These are phyloP conservation scores for Orobanche coerulescens DNA, from an alignment of 257 asterid genomes.

Conservation along the genomic window DNA sequence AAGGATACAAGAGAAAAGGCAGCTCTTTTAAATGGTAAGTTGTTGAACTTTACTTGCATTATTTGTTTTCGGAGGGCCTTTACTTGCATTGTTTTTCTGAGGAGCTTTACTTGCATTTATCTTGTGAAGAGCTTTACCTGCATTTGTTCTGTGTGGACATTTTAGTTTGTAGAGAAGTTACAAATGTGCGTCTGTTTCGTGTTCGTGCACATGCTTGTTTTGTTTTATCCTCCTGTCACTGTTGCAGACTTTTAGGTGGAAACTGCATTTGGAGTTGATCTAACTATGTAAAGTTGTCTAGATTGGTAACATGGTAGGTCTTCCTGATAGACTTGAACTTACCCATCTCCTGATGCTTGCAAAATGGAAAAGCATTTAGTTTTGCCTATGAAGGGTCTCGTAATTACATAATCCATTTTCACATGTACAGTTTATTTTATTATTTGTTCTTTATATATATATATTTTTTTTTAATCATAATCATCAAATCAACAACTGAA, in stretches of 20 bases:
- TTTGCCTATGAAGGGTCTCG: neutral
- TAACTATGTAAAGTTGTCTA: neutral
- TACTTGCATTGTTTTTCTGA: too few relatives aligned
- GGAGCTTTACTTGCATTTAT: too few relatives aligned
- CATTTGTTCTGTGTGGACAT: too few relatives aligned
- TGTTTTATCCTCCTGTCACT: too few relatives aligned
- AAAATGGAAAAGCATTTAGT: neutral
- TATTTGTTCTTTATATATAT: too few relatives aligned
- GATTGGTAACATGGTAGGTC: neutral
- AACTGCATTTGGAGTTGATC: neutral
- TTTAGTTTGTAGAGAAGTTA: neutral
- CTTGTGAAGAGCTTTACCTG: too few relatives aligned
- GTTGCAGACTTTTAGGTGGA: neutral
- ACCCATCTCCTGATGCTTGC: neutral
- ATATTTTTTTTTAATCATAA: too few relatives aligned
- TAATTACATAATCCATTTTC: neutral
- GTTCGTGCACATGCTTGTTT: neutral
- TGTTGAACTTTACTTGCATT: constrained; percentile 16
- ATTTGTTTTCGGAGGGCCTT: too few relatives aligned
- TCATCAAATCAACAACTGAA: too few relatives aligned
- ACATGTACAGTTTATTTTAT: too few relatives aligned
- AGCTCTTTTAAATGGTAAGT: constrained; percentile 73
- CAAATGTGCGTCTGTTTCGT: neutral
- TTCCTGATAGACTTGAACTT: neutral
- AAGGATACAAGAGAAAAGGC: constrained; percentile 85